phyloP scores from a whole-genome alignment of 805 yeast species.

The Starmerella riodocensis region DNA sequence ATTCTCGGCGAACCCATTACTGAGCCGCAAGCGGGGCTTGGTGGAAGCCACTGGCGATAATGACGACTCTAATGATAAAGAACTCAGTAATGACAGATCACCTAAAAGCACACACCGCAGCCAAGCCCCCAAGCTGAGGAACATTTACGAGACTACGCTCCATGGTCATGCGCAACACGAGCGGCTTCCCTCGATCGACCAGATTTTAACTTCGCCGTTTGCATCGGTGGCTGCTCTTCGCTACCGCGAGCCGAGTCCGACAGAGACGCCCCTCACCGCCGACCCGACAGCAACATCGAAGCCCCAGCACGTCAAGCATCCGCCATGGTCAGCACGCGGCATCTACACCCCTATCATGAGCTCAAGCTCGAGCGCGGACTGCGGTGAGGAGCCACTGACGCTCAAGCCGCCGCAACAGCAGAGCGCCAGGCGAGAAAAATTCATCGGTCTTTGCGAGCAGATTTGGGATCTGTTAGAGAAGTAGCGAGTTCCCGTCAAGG shows the following conservation, averaged over 20 bases:
- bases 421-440: not conserved
- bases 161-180: not conserved
- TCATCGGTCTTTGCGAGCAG: conserved; percentile 4
- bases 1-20: conserved; percentile 17
- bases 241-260: too few species aligned
- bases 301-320: too few species aligned
- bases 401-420: not conserved
- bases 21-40: conserved; percentile 12
- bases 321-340: too few species aligned
- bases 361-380: too few species aligned
- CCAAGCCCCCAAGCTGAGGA: too few species aligned
- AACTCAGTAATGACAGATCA: not conserved
- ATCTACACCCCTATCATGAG: too few species aligned
- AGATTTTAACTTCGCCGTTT: not conserved
- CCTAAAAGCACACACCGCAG: too few species aligned
- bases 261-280: too few species aligned
- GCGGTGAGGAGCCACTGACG: not conserved
- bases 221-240: not conserved
- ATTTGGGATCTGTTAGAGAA: conserved; percentile 7
- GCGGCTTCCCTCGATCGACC: not conserved
- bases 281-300: too few species aligned
- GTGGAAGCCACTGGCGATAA: conserved; percentile 3
- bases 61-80: not conserved
- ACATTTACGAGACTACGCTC: too few species aligned
- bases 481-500: too few species aligned